Percentiles rank a stretch among this genome's conserved stretches.
Evolutionary conservation across 78 protist genomes (phyloP).

Genomic region (Polysphondylium violaceum): DNA sequence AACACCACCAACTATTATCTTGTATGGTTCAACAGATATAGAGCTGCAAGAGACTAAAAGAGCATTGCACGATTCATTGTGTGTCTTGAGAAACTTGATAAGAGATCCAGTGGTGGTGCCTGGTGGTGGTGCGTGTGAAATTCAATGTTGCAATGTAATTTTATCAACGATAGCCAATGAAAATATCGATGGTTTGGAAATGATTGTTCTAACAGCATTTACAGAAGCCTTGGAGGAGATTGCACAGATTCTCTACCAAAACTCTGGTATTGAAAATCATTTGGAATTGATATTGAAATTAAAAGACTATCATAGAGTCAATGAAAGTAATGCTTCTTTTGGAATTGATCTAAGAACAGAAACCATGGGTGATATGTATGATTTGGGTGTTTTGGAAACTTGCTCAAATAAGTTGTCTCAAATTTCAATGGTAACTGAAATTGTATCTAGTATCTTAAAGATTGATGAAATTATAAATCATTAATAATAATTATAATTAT

Average conservation of each 20-base stretch:
- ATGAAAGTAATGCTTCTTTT: not conserved
- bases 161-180: not conserved
- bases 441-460: constrained; percentile 23
- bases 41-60: constrained; percentile 65
- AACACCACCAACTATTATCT: constrained; percentile 32
- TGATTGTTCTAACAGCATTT: constrained; percentile 23
- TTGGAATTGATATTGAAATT: not conserved
- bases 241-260: constrained; percentile 25
- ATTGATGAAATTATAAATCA: constrained; percentile 21
- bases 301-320: constrained; percentile 5
- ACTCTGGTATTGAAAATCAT: constrained; percentile 49
- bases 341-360: constrained; percentile 36
- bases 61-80: constrained; percentile 65
- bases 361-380: constrained; percentile 22
- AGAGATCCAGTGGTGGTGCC: constrained; percentile 40
- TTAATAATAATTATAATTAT: not conserved
- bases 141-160: constrained; percentile 11
- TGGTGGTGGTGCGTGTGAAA: constrained; percentile 79
- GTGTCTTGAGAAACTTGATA: constrained; percentile 56
- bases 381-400: constrained; percentile 49
- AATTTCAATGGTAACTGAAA: constrained; percentile 66
- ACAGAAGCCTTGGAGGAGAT: constrained; percentile 51
- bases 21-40: constrained; percentile 16
- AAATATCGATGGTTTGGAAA: not conserved
- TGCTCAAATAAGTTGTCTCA: constrained; percentile 39